Base-by-base conservation (phyloP, 371 early-diverging fungal genomes). In the Dinochytrium kinnereticum region DNA sequence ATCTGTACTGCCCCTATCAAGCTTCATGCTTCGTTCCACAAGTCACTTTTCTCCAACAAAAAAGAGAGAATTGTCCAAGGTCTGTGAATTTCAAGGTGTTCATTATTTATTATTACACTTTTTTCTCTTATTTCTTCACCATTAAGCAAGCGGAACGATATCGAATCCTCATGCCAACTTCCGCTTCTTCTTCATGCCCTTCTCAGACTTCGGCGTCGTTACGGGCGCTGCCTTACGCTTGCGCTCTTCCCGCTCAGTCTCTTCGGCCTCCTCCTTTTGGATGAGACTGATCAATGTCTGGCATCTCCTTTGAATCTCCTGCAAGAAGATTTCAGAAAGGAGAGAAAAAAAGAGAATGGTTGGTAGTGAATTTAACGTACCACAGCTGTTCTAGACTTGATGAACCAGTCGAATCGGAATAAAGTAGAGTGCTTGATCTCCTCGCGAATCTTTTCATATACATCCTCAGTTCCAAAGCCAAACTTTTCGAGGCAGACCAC, bases 361-460 rank as follows among this genome's bases (percentile, higher is more conserved):
- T 24, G 1, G 2, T 13, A 24, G 51, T 19, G n/a, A n/a, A 55
- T 31, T 38, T 7, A 26, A 36, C 0, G 21, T 15, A 78, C 84
- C 44, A 39, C 68, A 19, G 95, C 84, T 26, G 96, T 96, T 71
- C 98, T 87, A 37, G 96, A 95, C 80, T 96, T 96, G 71, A 98
- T 86, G 84, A 96, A 98, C 98, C 98, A 98, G 80, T 98, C 95
- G 74, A 98, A 98, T 50, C 96, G 86, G 88, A 98, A 97, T 55
- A 94, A 77, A 13, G 94, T 91, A 21, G 90, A 89, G 71, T 87
- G 85, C 51, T 92, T 92, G 69, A 98, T 89, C 71, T 96, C 96
- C 59, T 89, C 90, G 55, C 94, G 87, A 75, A 98, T 94, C 73
- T 88, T 84, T 59, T 97, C 97, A 79, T 96, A 95, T 0, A 93